Evolutionary conservation across 2,329 filamentous ascomycete species (phyloP).

Genomic region (Teratosphaeria viscida): DNA sequence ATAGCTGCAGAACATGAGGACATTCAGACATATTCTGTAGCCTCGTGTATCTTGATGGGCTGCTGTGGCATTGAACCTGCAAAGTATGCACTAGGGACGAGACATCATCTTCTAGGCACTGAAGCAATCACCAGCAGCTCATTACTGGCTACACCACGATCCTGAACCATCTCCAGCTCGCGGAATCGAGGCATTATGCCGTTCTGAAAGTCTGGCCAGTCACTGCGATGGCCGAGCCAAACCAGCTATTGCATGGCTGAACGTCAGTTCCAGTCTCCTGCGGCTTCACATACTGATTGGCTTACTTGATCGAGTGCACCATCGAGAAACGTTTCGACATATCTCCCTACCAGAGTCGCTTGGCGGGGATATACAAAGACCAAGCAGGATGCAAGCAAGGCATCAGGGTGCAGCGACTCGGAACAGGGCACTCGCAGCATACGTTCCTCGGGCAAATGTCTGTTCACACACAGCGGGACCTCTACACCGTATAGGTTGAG

Average conservation of each 20-base stretch:
- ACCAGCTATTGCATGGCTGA: slow-evolving; percentile 18
- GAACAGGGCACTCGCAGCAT: slow-evolving; percentile 36
- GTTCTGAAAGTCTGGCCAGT: slow-evolving; percentile 27
- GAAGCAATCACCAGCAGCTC: slow-evolving; percentile 13
- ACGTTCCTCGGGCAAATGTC: slow-evolving; percentile 32
- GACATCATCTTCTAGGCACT: not conserved
- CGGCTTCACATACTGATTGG: not conserved
- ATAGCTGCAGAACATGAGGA: not conserved
- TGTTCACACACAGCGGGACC: slow-evolving; percentile 35
- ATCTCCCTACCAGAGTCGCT: slow-evolving; percentile 35
- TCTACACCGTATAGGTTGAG: slow-evolving; percentile 38
- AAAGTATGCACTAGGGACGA: not conserved
- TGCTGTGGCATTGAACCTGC: not conserved
- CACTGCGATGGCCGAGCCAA: slow-evolving; percentile 34
- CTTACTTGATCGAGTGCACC: slow-evolving; percentile 18
- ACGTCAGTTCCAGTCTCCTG: not conserved
- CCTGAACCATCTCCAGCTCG: slow-evolving; percentile 6
- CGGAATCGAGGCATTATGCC: slow-evolving; percentile 6
- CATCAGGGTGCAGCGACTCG: slow-evolving; percentile 33
- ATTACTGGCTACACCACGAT: slow-evolving; percentile 8
- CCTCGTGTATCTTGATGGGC: not conserved
- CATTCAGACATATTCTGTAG: not conserved
- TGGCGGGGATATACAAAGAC: slow-evolving; percentile 46
- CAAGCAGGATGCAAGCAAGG: slow-evolving; percentile 34
- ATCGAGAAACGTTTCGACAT: slow-evolving; percentile 29